phyloP scores from a whole-genome alignment of 306 rosid genomes.

The Citrullus mucosospermus region DNA sequence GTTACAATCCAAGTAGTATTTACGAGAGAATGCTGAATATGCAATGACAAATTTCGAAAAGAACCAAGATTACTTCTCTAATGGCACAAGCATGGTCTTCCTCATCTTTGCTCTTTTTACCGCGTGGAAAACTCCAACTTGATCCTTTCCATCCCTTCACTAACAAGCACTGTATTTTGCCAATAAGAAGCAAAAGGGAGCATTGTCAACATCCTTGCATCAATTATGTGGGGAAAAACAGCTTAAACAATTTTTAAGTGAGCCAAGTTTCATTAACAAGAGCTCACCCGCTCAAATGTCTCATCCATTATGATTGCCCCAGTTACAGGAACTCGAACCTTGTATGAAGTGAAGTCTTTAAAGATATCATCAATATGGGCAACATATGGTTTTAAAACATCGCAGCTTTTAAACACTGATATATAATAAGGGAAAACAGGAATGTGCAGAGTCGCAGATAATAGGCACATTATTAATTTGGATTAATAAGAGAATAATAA shows the following conservation, averaged over 20 bases:
- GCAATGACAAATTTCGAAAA: not conserved
- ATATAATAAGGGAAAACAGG: constrained; percentile 31
- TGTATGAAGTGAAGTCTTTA: constrained; percentile 96
- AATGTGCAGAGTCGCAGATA: not conserved
- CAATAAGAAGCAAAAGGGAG: not conserved
- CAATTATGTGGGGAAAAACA: not conserved
- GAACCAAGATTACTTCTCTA: constrained; percentile 52
- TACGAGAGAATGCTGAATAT: not conserved
- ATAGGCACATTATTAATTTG: not conserved
- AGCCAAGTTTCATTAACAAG: constrained; percentile 4
- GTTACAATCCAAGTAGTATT: not conserved
- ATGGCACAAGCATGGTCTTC: constrained; percentile 96
- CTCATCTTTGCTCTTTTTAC: constrained; percentile 94
- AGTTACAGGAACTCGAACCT: constrained; percentile 94
- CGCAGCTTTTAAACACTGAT: constrained; percentile 84
- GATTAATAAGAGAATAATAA: not conserved
- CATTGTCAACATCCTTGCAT: not conserved
- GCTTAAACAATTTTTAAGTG: not conserved
- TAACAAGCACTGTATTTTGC: constrained; percentile 62
- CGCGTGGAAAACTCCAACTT: constrained; percentile 99
- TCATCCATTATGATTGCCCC: constrained; percentile 96
- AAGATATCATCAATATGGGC: constrained; percentile 86
- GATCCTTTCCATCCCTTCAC: constrained; percentile 99
- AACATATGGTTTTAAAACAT: constrained; percentile 87
- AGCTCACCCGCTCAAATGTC: constrained; percentile 86